These are phyloP conservation scores for Coemansia sp. DNA, from an alignment of 192 early-diverging fungal species.

Conservation along the genomic window DNA sequence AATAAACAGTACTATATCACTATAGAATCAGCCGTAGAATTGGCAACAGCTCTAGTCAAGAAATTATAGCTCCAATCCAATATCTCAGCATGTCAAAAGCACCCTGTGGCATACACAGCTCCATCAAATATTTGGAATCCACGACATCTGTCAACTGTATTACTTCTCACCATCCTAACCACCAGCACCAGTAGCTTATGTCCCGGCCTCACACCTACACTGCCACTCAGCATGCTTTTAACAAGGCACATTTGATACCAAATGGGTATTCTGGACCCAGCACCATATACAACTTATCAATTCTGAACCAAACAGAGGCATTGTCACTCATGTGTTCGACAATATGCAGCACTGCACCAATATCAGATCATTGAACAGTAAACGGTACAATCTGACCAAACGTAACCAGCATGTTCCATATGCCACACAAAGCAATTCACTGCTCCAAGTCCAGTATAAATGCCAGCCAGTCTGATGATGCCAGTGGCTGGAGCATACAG, in stretches of 20 bases:
- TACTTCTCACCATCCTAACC: not conserved
- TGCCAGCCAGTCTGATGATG: not conserved
- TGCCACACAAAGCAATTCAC: not conserved
- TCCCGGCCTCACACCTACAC: not conserved
- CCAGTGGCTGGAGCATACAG: constrained; percentile 10
- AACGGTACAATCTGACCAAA: not conserved
- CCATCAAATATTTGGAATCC: not conserved
- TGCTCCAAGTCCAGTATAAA: not conserved
- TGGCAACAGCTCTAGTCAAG: not conserved
- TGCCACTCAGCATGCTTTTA: not conserved
- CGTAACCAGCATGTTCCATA: not conserved
- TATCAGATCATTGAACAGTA: not conserved
- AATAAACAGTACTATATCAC: not conserved
- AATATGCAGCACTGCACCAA: not conserved
- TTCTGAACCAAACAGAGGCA: not conserved
- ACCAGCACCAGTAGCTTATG: not conserved
- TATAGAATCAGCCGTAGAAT: not conserved
- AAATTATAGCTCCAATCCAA: not conserved
- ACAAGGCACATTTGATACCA: not conserved
- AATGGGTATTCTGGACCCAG: not conserved
- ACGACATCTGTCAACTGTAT: not conserved
- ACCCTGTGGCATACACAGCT: not conserved
- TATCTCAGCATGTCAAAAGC: not conserved
- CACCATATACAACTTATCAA: not conserved
- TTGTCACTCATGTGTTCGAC: not conserved